Percentiles rank a stretch among this genome's conserved stretches.
Evolutionary conservation across 352 stramenopile species (phyloP).

Genomic region (Saprolegnia diclina): DNA sequence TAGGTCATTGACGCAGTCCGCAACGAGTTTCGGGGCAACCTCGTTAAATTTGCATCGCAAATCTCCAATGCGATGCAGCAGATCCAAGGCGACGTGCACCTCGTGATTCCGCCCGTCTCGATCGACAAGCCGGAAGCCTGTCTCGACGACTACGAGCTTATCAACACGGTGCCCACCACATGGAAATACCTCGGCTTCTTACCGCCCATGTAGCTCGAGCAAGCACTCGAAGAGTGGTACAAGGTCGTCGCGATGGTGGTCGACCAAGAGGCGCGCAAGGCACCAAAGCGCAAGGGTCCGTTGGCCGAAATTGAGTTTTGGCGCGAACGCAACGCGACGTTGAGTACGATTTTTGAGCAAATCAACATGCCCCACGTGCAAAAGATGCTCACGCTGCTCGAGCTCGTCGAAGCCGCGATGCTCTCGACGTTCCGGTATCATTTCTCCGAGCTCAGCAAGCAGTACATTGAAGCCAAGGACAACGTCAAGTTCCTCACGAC

Average conservation of each 20-base stretch:
- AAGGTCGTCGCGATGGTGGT: conserved; percentile 87
- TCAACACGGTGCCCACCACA: conserved; percentile 41
- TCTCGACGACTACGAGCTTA: conserved; percentile 80
- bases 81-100: conserved; percentile 90
- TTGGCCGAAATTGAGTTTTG: conserved; percentile 96
- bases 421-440: conserved; percentile 92
- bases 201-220: conserved; percentile 57
- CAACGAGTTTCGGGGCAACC: conserved; percentile 86
- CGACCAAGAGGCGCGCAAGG: conserved; percentile 85
- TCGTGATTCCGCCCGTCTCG: conserved; percentile 88
- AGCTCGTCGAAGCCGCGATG: conserved; percentile 87
- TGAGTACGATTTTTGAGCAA: conserved; percentile 94
- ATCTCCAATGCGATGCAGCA: conserved; percentile 91
- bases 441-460: conserved; percentile 91
- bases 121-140: conserved; percentile 85
- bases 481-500: conserved; percentile 96
- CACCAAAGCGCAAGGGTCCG: conserved; percentile 82
- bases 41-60: conserved; percentile 90
- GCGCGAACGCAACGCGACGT: conserved; percentile 89
- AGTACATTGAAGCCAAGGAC: conserved; percentile 94
- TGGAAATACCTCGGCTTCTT: background rate
- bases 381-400: conserved; percentile 91
- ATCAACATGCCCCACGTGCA: conserved; percentile 94
- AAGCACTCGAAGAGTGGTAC: conserved; percentile 90
- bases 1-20: conserved; percentile 79